Percentiles rank a stretch among this genome's conserved stretches.
These are phyloP conservation scores for Colletotrichum sp. DNA, from an alignment of 2,329 filamentous ascomycete species.

Conservation along the genomic window DNA sequence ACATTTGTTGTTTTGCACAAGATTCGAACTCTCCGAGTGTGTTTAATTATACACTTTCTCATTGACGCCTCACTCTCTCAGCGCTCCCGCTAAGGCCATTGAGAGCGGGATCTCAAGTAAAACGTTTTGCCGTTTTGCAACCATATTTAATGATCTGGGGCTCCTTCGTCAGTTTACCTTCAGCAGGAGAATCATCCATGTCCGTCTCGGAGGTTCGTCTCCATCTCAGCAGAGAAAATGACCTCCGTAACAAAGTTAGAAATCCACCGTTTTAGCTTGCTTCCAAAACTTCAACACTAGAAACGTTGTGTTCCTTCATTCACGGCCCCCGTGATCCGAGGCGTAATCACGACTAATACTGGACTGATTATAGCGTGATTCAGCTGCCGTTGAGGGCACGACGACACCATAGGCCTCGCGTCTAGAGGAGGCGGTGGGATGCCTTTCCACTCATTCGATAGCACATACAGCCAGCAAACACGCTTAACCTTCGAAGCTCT, in stretches of 20 bases:
- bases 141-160: background rate
- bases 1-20: background rate
- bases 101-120: too few relatives aligned
- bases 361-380: fast-evolving
- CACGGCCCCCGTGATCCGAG: background rate
- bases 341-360: fast-evolving
- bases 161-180: background rate
- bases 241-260: background rate
- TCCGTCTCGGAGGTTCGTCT: background rate
- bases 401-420: background rate
- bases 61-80: background rate
- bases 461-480: background rate
- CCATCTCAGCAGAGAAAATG: background rate
- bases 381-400: background rate
- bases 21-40: background rate
- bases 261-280: background rate
- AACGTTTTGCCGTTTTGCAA: background rate
- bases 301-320: background rate
- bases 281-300: background rate
- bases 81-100: background rate
- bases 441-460: fast-evolving
- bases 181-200: fast-evolving
- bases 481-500: too few relatives aligned
- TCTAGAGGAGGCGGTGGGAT: background rate
- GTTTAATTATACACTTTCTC: background rate